These are phyloP conservation scores for Microbotryum silenes-acaulis DNA, from an alignment of 1,284 basidiomycete species.

Conservation along the genomic window DNA sequence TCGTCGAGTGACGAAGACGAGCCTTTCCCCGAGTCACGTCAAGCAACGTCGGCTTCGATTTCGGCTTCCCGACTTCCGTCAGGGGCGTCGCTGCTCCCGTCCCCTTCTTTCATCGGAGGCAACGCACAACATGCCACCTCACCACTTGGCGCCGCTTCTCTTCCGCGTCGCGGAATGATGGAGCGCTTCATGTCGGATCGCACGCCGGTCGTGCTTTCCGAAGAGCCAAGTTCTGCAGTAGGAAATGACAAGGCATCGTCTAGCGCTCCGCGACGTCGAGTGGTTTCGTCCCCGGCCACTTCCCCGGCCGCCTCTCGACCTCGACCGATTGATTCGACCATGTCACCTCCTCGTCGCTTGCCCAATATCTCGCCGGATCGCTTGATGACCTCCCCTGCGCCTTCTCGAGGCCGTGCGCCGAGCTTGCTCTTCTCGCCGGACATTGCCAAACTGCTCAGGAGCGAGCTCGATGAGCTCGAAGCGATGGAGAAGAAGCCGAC, in stretches of 20 bases:
- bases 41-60: not conserved
- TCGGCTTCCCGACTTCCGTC: not conserved
- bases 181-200: conserved; percentile 26
- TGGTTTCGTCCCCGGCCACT: not conserved
- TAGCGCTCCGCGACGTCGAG: not conserved
- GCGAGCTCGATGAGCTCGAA: conserved; percentile 29
- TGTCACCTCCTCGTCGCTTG: conserved; percentile 12
- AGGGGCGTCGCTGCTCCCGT: not conserved
- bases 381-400: conserved; percentile 20
- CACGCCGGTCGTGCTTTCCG: not conserved
- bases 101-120: not conserved
- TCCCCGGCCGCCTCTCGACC: not conserved
- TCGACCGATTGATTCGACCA: not conserved
- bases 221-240: not conserved
- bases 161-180: conserved; percentile 21
- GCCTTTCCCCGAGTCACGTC: conserved; percentile 2
- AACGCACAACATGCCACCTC: not conserved
- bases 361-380: conserved; percentile 7
- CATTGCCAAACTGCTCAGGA: conserved; percentile 22
- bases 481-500: conserved; percentile 18
- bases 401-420: conserved; percentile 10
- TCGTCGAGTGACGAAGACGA: conserved; percentile 11
- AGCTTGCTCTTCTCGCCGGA: conserved; percentile 27
- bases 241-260: too few relatives aligned
- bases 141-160: too few relatives aligned